Evolutionary conservation across 805 yeast species (phyloP).

Genomic region (Cyberlindnera euphorbiae): DNA sequence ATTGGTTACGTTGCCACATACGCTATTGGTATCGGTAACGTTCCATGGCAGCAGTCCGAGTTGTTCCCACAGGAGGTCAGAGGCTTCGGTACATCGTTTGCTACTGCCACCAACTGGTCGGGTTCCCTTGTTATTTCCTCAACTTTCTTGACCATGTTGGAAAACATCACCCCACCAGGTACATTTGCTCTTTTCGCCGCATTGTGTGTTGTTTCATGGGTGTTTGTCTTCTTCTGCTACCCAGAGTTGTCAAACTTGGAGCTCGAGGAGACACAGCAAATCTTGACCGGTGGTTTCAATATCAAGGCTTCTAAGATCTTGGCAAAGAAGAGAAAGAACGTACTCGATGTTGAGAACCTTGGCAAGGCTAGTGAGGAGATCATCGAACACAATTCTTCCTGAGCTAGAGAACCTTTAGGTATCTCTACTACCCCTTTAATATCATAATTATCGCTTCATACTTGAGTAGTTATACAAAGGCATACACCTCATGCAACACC

Average conservation of each 20-base stretch:
- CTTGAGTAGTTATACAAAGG: too few relatives aligned
- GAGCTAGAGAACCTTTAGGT: too few relatives aligned
- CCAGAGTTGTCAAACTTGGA: slow-evolving; percentile 91
- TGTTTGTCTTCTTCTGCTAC: slow-evolving; percentile 76
- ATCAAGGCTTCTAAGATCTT: slow-evolving; percentile 56
- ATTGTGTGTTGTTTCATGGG: slow-evolving; percentile 63
- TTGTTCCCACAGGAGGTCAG: slow-evolving; percentile 91
- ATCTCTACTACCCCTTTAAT: too few relatives aligned
- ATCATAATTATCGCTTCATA: too few relatives aligned
- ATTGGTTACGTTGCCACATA: slow-evolving; percentile 83
- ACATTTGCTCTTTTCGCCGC: slow-evolving; percentile 90
- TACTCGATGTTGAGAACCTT: slow-evolving; percentile 22
- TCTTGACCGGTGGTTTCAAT: slow-evolving; percentile 82
- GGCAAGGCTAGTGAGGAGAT: slow-evolving; percentile 27
- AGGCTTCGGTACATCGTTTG: slow-evolving; percentile 85
- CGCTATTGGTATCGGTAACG: slow-evolving; percentile 94
- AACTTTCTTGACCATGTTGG: slow-evolving; percentile 90
- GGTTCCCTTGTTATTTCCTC: slow-evolving; percentile 90
- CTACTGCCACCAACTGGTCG: slow-evolving; percentile 93
- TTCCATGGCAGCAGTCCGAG: slow-evolving; percentile 98
- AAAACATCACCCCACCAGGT: slow-evolving; percentile 90
- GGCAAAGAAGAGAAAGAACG: slow-evolving; percentile 44
- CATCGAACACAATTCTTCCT: slow-evolving; percentile 24
- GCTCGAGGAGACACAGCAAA: slow-evolving; percentile 83
- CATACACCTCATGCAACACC: too few relatives aligned